Percentiles rank a stretch among this genome's conserved stretches.
Evolutionary conservation across 805 yeast genomes (phyloP).

Genomic region (Nematodospora valgi): DNA sequence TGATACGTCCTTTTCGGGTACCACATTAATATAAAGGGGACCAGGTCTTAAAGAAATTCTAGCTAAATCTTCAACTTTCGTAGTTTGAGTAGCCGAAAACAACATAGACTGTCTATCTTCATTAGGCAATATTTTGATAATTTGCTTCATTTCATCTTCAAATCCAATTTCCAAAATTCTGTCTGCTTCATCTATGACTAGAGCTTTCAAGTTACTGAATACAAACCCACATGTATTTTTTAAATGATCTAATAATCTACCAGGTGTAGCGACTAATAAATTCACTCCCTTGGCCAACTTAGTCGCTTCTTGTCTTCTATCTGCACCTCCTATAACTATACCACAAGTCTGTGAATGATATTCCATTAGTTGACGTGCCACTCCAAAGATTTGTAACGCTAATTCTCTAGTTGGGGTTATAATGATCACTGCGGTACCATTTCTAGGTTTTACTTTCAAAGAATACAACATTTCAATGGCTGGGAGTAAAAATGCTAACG

Average conservation of each 20-base stretch:
- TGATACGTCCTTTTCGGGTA: conserved; percentile 73
- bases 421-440: conserved; percentile 95
- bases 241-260: conserved; percentile 91
- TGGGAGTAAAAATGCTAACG: conserved; percentile 91
- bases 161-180: conserved; percentile 96
- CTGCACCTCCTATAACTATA: conserved; percentile 97
- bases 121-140: conserved; percentile 86
- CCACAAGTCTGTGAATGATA: conserved; percentile 92
- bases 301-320: conserved; percentile 96
- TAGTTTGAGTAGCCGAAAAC: conserved; percentile 98
- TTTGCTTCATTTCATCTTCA: conserved; percentile 98
- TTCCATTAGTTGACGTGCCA: conserved; percentile 90
- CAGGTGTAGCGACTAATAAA: conserved; percentile 93
- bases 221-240: conserved; percentile 94
- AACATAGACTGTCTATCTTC: conserved; percentile 95
- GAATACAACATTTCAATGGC: conserved; percentile 91
- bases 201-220: conserved; percentile 89
- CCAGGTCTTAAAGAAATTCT: conserved; percentile 93
- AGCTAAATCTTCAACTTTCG: conserved; percentile 97
- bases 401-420: conserved; percentile 97
- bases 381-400: conserved; percentile 96
- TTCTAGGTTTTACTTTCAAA: conserved; percentile 92
- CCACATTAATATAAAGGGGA: conserved; percentile 91
- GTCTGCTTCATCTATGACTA: conserved; percentile 97
- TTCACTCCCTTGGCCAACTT: conserved; percentile 93